Percentiles rank a stretch among this genome's conserved stretches.
Conservation (phyloP, 2,329 filamentous ascomycete genomes). For the Aspergillus pseudotamarii region DNA sequence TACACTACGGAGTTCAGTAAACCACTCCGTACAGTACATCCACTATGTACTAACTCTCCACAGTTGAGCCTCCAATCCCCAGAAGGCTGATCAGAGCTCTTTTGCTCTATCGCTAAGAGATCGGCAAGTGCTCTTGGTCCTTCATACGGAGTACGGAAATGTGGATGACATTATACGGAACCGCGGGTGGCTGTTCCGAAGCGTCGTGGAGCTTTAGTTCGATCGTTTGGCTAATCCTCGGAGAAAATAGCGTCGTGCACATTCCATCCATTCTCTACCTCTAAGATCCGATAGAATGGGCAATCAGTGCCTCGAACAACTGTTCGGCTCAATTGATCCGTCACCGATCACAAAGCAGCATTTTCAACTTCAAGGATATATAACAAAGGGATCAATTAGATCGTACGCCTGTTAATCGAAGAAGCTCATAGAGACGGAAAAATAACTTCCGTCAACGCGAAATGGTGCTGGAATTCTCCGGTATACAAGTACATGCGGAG, state of each 20-base stretch:
- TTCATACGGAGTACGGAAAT: conserved; percentile 5
- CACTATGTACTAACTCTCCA: conserved; percentile 6
- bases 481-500: conserved; percentile 5
- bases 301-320: neutral
- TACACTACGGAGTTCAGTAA: conserved; percentile 7
- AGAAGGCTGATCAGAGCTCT: conserved; percentile 9
- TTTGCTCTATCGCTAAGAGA: conserved; percentile 10
- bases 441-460: conserved; percentile 19
- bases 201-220: neutral
- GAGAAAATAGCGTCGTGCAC: neutral
- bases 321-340: neutral
- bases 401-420: neutral
- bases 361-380: neutral
- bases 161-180: conserved; percentile 3
- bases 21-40: neutral
- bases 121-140: conserved; percentile 17
- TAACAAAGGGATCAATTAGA: neutral
- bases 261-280: neutral
- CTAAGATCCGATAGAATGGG: neutral
- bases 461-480: conserved; percentile 16
- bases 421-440: conserved; percentile 14
- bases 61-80: conserved; percentile 21
- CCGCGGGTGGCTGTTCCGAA: conserved; percentile 2
- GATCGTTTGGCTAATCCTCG: neutral
- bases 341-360: neutral